Evolutionary conservation across 257 asterid species (phyloP).

Genomic region (Rhazya stricta): DNA sequence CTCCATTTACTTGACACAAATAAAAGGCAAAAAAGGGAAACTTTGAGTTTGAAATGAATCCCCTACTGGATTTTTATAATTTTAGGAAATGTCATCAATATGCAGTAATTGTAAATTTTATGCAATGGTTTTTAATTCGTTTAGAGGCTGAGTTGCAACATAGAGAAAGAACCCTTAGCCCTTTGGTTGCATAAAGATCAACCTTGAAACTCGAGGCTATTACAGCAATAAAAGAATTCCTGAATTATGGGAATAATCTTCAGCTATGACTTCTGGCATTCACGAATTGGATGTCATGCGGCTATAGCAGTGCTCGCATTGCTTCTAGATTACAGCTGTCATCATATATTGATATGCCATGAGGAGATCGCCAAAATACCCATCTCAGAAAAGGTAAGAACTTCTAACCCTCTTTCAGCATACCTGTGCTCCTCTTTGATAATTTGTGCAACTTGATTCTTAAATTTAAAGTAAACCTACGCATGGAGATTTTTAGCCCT

Average conservation of each 20-base stretch:
- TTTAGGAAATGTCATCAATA: background rate
- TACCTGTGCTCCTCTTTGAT: background rate
- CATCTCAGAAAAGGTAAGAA: background rate
- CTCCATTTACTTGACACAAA: too few species aligned
- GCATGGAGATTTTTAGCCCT: background rate
- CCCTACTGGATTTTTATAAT: background rate
- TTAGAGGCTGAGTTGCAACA: background rate
- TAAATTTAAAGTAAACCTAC: background rate
- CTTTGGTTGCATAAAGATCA: background rate
- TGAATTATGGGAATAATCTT: background rate
- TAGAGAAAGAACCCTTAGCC: background rate
- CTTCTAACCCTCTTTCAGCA: background rate
- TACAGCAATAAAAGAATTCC: constrained; percentile 1
- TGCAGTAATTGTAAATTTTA: background rate
- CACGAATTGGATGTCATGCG: background rate
- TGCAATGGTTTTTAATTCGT: background rate
- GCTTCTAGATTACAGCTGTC: background rate
- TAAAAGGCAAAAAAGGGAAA: too few species aligned
- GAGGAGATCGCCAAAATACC: background rate
- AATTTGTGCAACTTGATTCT: background rate
- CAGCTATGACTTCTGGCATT: background rate
- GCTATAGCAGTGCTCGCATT: background rate
- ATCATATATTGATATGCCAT: background rate
- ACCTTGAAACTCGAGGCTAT: background rate
- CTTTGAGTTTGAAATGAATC: background rate